These are phyloP conservation scores for Neostapfia colusana DNA, from an alignment of 176 grass and related monocot genomes.

Conservation along the genomic window DNA sequence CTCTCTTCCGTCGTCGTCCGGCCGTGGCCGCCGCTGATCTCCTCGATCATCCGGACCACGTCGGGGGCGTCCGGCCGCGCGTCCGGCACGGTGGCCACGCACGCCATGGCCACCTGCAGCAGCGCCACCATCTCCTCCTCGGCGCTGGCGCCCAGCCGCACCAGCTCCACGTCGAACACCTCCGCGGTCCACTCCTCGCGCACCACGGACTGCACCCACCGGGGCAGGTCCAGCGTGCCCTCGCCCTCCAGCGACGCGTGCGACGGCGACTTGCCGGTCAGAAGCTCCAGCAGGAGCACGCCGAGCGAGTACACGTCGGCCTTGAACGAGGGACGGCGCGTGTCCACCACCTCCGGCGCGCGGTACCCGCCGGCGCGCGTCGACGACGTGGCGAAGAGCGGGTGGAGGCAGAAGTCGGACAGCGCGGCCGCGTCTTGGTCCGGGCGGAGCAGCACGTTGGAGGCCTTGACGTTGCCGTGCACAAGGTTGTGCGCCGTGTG, in stretches of 20 bases:
- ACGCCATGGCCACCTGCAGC: constrained; percentile 96
- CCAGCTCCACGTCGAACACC: constrained; percentile 97
- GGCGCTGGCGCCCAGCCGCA: constrained; percentile 69
- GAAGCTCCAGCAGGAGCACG: constrained; percentile 81
- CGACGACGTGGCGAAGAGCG: constrained; percentile 59
- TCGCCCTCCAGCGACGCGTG: constrained; percentile 77
- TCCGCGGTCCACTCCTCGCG: constrained; percentile 97
- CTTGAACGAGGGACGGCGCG: constrained; percentile 74
- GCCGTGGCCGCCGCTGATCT: constrained; percentile 58
- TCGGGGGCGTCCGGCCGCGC: constrained; percentile 65
- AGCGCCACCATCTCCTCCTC: constrained; percentile 99
- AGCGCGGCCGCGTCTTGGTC: constrained; percentile 66
- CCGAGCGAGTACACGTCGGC: constrained; percentile 93
- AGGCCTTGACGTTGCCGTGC: constrained; percentile 89
- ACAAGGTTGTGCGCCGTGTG: constrained; percentile 63
- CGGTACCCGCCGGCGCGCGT: constrained; percentile 62
- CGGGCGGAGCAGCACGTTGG: constrained; percentile 86
- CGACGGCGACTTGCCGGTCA: constrained; percentile 81
- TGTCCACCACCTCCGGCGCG: constrained; percentile 77
- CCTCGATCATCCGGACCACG: constrained; percentile 86
- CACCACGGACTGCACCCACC: constrained; percentile 98
- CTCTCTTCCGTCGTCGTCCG: constrained; percentile 61
- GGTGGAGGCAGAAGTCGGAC: constrained; percentile 76
- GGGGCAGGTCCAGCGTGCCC: constrained; percentile 81
- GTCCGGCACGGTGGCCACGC: constrained; percentile 78